Base-by-base conservation (phyloP, 257 asterid species). In the Nyctanthes arbortristis region DNA sequence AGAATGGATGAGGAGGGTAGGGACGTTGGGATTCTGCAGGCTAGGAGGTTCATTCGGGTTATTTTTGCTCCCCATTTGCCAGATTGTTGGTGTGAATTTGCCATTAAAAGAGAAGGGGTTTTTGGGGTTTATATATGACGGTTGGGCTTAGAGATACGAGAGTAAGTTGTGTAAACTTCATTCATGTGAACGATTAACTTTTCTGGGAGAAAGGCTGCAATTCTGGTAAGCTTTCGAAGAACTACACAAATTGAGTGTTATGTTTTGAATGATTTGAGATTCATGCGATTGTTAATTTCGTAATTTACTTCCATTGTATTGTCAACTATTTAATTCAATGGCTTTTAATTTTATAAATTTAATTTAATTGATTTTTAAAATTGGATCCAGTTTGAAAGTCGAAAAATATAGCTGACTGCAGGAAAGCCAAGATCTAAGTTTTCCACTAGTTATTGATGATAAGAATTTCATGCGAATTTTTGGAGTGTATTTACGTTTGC, bases 41-140 rank as follows among this genome's bases (percentile, higher is more conserved):
- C 76, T 0, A 88, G 86, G 84, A 89, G 94, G 80, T 88, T 83
- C 65, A 71, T 89, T n/a, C 77, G 81, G 68, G 91, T 93, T 32
- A 88, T 81, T 30, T 91, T 93, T 69, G 95, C 99, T 5, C 96
- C 96, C 33, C 96, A 89, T 75, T 87, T 91, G 61, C 95, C 96
- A 2, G 84, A 89, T 70, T 84, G 87, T 61, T 82, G 84, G 11
- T 82, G 91, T 59, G 90, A 91, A 73, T 93, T 83, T 69, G 88
- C 78, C 20, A 74, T 91, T 81, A 80, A 66, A 36, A 79, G 85
- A 77, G 95, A 86, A 78, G 96, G 96, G 39, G 68, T 91, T 66
- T 82, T 68, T 33, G 96, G 96, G 45, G 76, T 83, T 12, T n/a
- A 79, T 28, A 66, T 81, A 27, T 81, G 45, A 78, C 45, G 4